These are phyloP conservation scores for Prunus yedoensis DNA, from an alignment of 331 rosid genomes.

Conservation along the genomic window DNA sequence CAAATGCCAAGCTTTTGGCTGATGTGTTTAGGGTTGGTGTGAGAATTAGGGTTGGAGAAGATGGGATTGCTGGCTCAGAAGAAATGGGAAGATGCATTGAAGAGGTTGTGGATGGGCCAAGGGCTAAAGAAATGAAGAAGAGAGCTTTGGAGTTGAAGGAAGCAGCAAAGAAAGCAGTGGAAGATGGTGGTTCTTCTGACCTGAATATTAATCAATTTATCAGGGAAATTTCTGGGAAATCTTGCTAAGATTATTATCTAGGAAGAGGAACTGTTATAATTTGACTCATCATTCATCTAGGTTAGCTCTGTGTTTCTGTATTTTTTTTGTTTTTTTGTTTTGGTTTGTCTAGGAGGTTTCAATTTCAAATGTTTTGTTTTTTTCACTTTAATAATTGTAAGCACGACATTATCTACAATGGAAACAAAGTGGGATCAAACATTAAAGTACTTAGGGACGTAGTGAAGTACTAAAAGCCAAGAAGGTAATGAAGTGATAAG, in stretches of 20 bases:
- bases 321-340: neutral
- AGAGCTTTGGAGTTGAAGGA: conserved; percentile 41
- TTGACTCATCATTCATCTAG: neutral
- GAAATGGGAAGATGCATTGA: conserved; percentile 54
- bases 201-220: conserved; percentile 31
- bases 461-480: neutral
- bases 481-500: neutral
- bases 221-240: conserved; percentile 19
- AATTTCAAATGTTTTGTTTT: neutral
- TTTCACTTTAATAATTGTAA: neutral
- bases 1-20: conserved; percentile 45
- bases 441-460: neutral
- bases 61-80: conserved; percentile 27
- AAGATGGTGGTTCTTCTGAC: conserved; percentile 46
- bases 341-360: neutral
- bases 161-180: conserved; percentile 30
- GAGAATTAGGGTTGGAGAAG: conserved; percentile 25
- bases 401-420: neutral
- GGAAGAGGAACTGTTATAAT: neutral
- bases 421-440: neutral
- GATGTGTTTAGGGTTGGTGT: conserved; percentile 49
- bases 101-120: conserved; percentile 43
- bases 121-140: conserved; percentile 30
- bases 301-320: neutral
- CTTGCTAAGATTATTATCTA: neutral